Conservation (phyloP, 2,329 filamentous ascomycete genomes). For the Ascochyta fabae region DNA sequence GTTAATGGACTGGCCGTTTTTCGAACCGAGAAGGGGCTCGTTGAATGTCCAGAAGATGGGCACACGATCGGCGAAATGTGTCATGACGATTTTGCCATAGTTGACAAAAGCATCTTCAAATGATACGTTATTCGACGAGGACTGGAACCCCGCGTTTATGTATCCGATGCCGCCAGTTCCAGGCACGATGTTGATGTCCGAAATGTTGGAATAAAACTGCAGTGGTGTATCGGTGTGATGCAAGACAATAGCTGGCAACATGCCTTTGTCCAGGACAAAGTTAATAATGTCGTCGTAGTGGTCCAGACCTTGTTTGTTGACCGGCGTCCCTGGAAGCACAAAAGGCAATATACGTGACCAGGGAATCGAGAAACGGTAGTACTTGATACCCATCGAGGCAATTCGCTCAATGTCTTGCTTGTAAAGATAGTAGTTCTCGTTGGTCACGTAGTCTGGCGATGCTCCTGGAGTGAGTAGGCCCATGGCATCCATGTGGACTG, state of each 20-base stretch:
- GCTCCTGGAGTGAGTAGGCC: slow-evolving; percentile 16
- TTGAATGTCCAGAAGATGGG: slow-evolving; percentile 63
- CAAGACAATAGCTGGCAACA: slow-evolving; percentile 58
- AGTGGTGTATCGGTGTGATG: slow-evolving; percentile 59
- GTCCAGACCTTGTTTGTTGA: slow-evolving; percentile 58
- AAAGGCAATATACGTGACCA: slow-evolving; percentile 63
- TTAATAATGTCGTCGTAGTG: slow-evolving; percentile 64
- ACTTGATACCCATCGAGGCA: slow-evolving; percentile 58
- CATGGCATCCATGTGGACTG: slow-evolving; percentile 28
- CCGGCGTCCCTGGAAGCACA: slow-evolving; percentile 56
- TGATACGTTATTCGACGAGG: slow-evolving; percentile 49
- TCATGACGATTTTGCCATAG: slow-evolving; percentile 61
- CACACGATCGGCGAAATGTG: slow-evolving; percentile 60
- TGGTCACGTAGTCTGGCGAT: slow-evolving; percentile 43
- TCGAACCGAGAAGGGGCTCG: slow-evolving; percentile 55
- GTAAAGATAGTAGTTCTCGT: slow-evolving; percentile 63
- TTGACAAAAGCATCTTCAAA: slow-evolving; percentile 61
- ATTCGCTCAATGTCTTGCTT: slow-evolving; percentile 63
- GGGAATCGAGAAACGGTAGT: slow-evolving; percentile 61
- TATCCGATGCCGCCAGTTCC: slow-evolving; percentile 36
- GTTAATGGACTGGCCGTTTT: slow-evolving; percentile 50
- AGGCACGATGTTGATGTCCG: slow-evolving; percentile 26
- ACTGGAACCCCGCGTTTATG: slow-evolving; percentile 47
- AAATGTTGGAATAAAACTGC: slow-evolving; percentile 51
- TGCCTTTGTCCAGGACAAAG: slow-evolving; percentile 57